Evolutionary conservation across 2,329 filamentous ascomycete species (phyloP).

Genomic region (Hymenotorrendiella dingleyae): DNA sequence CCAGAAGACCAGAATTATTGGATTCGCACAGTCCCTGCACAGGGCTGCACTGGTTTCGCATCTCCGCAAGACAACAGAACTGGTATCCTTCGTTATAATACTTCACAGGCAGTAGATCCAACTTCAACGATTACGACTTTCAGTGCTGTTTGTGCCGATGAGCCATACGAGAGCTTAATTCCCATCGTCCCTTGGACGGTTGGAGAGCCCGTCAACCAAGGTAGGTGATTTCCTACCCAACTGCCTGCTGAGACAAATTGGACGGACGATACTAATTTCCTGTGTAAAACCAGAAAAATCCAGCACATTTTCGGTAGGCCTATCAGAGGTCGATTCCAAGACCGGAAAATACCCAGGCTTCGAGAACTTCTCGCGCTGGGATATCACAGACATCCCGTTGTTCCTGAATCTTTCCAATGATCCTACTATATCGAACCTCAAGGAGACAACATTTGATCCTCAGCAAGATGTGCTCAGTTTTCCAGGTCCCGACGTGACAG

Average conservation of each 20-base stretch:
- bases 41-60: not conserved
- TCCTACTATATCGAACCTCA: not conserved
- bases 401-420: not conserved
- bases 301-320: not conserved
- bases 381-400: not conserved
- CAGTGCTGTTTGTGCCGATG: not conserved
- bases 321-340: not conserved
- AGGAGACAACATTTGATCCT: no score
- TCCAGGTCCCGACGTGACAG: not conserved
- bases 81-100: constrained; percentile 3
- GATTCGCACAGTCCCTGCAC: constrained; percentile 35
- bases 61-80: not conserved
- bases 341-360: not conserved
- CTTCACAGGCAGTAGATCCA: not conserved
- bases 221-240: no score
- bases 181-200: constrained; percentile 1
- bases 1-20: constrained; percentile 43
- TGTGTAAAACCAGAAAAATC: not conserved
- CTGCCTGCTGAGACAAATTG: not conserved
- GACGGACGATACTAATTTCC: not conserved
- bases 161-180: constrained; percentile 2
- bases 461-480: no score
- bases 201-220: constrained; percentile 2
- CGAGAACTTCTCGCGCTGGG: constrained; percentile 4
- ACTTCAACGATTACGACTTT: not conserved